Conservation (phyloP, 1,284 basidiomycete genomes). For the Inonotus obliquus region DNA sequence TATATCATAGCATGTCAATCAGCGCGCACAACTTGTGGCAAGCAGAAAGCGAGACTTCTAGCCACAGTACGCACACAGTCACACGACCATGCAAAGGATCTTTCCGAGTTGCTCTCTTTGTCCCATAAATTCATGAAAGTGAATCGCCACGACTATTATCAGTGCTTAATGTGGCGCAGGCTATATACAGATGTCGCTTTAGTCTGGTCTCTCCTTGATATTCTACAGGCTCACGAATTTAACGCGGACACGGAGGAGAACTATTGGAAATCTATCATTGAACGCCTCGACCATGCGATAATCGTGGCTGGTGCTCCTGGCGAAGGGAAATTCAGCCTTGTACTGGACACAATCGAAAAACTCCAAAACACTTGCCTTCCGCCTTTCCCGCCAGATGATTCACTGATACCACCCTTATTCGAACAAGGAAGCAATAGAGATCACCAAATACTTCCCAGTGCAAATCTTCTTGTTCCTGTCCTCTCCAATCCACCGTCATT, state of each 20-base stretch:
- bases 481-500: slow-evolving; percentile 50
- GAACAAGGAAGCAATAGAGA: not conserved
- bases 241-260: slow-evolving; percentile 21
- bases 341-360: slow-evolving; percentile 53
- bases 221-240: slow-evolving; percentile 24
- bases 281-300: slow-evolving; percentile 71
- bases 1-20: not conserved
- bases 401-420: not conserved
- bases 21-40: not conserved
- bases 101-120: not conserved
- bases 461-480: slow-evolving; percentile 30
- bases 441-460: slow-evolving; percentile 16
- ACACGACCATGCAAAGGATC: not conserved
- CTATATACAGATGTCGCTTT: slow-evolving; percentile 65
- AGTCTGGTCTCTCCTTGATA: slow-evolving; percentile 43
- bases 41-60: slow-evolving; percentile 1
- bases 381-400: slow-evolving; percentile 14
- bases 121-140: slow-evolving; percentile 11
- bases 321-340: slow-evolving; percentile 50
- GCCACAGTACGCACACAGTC: not conserved
- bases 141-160: not conserved
- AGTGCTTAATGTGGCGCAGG: slow-evolving; percentile 42
- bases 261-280: slow-evolving; percentile 37
- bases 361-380: slow-evolving; percentile 43
- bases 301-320: slow-evolving; percentile 82